These are phyloP conservation scores for Thalassiosira ordinaria DNA, from an alignment of 352 stramenopile species.

Conservation along the genomic window DNA sequence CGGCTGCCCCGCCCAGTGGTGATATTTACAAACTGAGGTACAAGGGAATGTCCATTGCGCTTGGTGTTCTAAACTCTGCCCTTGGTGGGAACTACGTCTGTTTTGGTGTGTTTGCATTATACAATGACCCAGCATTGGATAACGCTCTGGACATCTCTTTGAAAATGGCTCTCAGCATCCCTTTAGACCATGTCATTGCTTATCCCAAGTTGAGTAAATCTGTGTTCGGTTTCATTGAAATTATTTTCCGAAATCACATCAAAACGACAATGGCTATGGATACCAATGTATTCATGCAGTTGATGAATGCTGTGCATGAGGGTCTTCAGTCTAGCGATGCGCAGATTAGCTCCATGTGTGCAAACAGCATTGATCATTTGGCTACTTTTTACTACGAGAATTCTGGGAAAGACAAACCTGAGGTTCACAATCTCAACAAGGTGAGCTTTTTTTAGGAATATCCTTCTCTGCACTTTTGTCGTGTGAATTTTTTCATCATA, in stretches of 20 bases:
- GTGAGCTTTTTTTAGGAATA: too few species aligned
- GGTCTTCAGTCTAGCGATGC: conserved; percentile 89
- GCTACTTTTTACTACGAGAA: conserved; percentile 96
- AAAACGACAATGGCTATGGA: conserved; percentile 93
- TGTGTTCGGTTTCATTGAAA: conserved; percentile 98
- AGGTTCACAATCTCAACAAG: conserved; percentile 91
- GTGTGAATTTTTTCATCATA: neutral
- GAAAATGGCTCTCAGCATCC: conserved; percentile 94
- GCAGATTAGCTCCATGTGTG: conserved; percentile 93
- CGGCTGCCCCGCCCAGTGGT: conserved; percentile 42
- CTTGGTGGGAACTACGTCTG: conserved; percentile 97
- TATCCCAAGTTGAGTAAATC: conserved; percentile 98
- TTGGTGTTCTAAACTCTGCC: conserved; percentile 90
- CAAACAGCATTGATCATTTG: conserved; percentile 96
- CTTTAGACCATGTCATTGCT: conserved; percentile 94
- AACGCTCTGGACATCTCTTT: conserved; percentile 94
- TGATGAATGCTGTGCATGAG: conserved; percentile 93
- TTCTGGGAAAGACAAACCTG: conserved; percentile 94
- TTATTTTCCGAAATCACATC: conserved; percentile 97
- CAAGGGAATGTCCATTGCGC: conserved; percentile 95
- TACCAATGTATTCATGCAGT: conserved; percentile 93
- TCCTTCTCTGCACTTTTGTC: conserved; percentile 8
- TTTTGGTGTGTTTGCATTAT: conserved; percentile 98
- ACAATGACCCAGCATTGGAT: conserved; percentile 94
- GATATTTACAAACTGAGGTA: conserved; percentile 96